Evolutionary conservation across 2,329 filamentous ascomycete genomes (phyloP).

Genomic region (Hymenoscyphus fructigenus): DNA sequence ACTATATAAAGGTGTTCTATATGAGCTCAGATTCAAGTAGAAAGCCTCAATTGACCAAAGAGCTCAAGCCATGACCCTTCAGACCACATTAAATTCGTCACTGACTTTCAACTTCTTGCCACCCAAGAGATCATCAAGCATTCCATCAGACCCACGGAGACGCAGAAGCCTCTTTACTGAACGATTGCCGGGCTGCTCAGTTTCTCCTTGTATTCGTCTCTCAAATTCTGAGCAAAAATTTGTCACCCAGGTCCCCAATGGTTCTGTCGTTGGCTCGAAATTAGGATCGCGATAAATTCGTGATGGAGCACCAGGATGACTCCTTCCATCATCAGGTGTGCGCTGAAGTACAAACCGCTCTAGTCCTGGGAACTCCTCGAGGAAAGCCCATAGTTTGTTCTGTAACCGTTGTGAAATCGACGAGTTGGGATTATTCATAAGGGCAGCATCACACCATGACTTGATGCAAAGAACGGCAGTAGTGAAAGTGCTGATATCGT

Average conservation of each 20-base stretch:
- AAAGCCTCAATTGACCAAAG: too few relatives aligned
- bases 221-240: neutral
- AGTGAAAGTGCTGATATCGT: neutral
- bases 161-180: neutral
- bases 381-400: neutral
- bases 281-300: neutral
- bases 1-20: too few relatives aligned
- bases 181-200: neutral
- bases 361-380: neutral
- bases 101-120: too few relatives aligned
- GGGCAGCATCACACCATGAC: neutral
- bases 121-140: neutral
- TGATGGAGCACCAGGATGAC: neutral
- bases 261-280: neutral
- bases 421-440: neutral
- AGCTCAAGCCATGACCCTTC: too few relatives aligned
- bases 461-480: neutral
- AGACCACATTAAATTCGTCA: too few relatives aligned
- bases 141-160: neutral
- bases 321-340: neutral
- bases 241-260: neutral
- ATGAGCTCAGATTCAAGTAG: too few relatives aligned
- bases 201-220: neutral
- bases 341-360: too few relatives aligned
- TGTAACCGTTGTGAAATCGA: neutral